These are phyloP conservation scores for Odontarrhena argentea DNA, from an alignment of 345 rosid species.

Conservation along the genomic window DNA sequence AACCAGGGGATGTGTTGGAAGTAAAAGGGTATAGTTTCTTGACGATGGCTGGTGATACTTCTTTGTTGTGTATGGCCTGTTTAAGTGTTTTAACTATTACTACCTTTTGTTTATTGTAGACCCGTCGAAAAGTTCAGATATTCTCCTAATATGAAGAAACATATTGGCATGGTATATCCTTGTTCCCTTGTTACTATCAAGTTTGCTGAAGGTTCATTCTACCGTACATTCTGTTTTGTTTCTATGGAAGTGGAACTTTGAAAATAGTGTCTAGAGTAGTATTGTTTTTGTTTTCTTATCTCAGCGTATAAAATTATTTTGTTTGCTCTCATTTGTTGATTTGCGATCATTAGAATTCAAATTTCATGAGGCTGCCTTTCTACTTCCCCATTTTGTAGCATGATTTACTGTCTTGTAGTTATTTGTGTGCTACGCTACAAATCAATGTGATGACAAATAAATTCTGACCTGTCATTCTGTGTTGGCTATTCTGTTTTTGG, in stretches of 20 bases:
- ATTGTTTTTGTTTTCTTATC: conserved; percentile 9
- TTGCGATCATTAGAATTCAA: neutral
- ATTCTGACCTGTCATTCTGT: conserved; percentile 21
- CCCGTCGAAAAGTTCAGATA: conserved; percentile 90
- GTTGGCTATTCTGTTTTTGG: neutral
- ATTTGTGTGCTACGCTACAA: conserved; percentile 9
- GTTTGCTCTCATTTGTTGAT: neutral
- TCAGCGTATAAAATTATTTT: neutral
- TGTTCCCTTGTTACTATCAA: conserved; percentile 23
- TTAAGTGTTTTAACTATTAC: conserved; percentile 2
- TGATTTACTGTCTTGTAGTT: conserved; percentile 18
- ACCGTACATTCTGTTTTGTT: conserved; percentile 5
- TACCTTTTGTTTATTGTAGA: conserved; percentile 54
- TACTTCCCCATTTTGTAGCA: neutral
- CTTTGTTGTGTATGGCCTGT: conserved; percentile 3
- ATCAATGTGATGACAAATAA: conserved; percentile 11
- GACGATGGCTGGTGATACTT: conserved; percentile 5
- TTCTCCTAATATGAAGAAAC: conserved; percentile 92
- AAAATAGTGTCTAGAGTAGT: conserved; percentile 8
- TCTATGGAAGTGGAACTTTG: conserved; percentile 23
- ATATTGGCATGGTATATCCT: conserved; percentile 88
- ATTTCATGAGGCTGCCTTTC: neutral
- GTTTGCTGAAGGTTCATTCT: conserved; percentile 2
- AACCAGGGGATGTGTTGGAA: conserved; percentile 88
- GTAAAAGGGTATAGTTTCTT: conserved; percentile 76